Percentiles rank a stretch among this genome's conserved stretches.
phyloP scores from a whole-genome alignment of 306 rosid genomes.

The Ormosia semicastrata region DNA sequence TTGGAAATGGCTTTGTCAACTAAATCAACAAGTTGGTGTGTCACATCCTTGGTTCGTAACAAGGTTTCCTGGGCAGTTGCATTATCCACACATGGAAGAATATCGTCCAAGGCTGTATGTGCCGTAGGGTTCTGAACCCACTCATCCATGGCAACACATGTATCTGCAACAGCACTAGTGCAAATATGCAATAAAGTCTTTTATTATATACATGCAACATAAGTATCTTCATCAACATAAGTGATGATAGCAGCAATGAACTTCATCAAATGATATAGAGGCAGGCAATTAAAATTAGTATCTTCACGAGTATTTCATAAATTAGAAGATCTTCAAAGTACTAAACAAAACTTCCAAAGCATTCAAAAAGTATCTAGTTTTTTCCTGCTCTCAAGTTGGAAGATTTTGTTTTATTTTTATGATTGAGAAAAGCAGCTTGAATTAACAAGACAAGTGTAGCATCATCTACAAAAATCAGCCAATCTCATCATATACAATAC shows the following conservation, averaged over 20 bases:
- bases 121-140: constrained; percentile 85
- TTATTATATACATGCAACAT: background rate
- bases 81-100: constrained; percentile 89
- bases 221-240: no score
- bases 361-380: background rate
- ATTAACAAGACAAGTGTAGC: background rate
- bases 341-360: background rate
- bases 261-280: background rate
- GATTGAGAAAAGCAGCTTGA: background rate
- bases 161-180: constrained; percentile 74
- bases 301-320: background rate
- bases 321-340: background rate
- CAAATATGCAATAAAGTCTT: constrained; percentile 23
- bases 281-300: background rate
- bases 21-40: constrained; percentile 40
- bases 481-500: background rate
- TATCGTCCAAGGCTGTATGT: constrained; percentile 82
- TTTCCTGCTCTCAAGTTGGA: background rate
- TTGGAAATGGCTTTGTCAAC: constrained; percentile 44
- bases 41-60: constrained; percentile 55
- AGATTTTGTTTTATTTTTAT: background rate
- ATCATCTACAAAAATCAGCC: background rate
- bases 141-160: constrained; percentile 87
- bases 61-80: constrained; percentile 73
- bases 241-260: background rate